Evolutionary conservation across 2,329 filamentous ascomycete genomes (phyloP).

Genomic region (Fusarium illudens): DNA sequence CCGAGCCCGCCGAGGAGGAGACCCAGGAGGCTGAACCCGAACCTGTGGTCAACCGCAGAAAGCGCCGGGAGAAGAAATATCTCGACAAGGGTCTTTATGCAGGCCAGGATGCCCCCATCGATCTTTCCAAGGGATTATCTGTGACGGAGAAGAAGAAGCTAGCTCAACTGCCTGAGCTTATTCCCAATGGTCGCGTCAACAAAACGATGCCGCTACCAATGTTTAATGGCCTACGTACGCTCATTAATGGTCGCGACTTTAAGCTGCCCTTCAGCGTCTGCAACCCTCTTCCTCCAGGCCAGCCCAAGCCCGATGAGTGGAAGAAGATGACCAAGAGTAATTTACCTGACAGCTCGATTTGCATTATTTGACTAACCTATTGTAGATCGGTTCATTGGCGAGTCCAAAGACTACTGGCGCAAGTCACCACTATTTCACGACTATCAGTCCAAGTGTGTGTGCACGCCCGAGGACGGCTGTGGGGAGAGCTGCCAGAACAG

Average conservation of each 20-base stretch:
- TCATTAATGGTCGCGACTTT: conserved; percentile 81
- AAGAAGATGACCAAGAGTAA: conserved; percentile 89
- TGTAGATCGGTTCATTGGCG: conserved; percentile 87
- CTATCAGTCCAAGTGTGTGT: conserved; percentile 80
- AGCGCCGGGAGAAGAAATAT: conserved; percentile 75
- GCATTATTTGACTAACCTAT: conserved; percentile 38
- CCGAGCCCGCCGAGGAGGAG: conserved; percentile 38
- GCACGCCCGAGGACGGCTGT: conserved; percentile 80
- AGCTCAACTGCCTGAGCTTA: conserved; percentile 57
- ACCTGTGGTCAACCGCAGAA: conserved; percentile 48
- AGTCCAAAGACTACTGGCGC: conserved; percentile 82
- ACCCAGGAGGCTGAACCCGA: conserved; percentile 48
- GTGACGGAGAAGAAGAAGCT: conserved; percentile 61
- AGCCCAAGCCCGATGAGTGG: conserved; percentile 94
- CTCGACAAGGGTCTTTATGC: conserved; percentile 85
- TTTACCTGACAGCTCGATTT: conserved; percentile 19
- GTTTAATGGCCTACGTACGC: conserved; percentile 75
- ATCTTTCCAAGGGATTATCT: conserved; percentile 59
- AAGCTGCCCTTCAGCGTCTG: conserved; percentile 91
- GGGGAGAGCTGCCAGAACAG: conserved; percentile 92
- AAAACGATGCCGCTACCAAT: conserved; percentile 77
- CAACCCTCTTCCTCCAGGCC: conserved; percentile 82
- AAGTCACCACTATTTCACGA: conserved; percentile 78
- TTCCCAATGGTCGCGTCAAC: conserved; percentile 59
- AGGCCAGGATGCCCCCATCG: conserved; percentile 71